Base-by-base conservation (phyloP, 129 eudicot species). In the Gnaphalium uliginosum region DNA sequence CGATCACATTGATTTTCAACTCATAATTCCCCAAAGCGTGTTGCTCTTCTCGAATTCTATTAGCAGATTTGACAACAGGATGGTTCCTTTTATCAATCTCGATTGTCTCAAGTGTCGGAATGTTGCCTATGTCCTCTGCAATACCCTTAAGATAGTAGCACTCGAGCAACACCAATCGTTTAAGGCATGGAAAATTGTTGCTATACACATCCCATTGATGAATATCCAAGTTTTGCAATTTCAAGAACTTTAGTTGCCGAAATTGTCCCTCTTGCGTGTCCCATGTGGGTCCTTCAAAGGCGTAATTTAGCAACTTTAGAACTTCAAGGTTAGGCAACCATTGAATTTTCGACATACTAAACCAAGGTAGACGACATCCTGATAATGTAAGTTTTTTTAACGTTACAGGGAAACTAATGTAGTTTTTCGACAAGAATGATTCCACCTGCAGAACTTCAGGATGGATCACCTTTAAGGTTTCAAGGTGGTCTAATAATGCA, bases 311-410 rank as follows among this genome's bases (percentile, higher is more conserved):
- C 37, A 84, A 8, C 37, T 82, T 77, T 1, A 86, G 85, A 71
- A 69, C 83, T 70, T 86, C 87, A 15, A 89, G 90, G 35, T 86
- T 65, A 6, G 85, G 88, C 37, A 89, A 56, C 19, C 69, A 69
- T 17, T 77, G 85, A n/a, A 89, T 39, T 0, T 54, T 14, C 1
- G 50, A 27, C 85, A 84, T 72, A 18, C 71, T 9, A 4, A 74
- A 73, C 87, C 90, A 88, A 18, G 62, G 65, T 8, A 80, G 37
- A 72, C 19, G 14, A 17, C 79, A 61, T 0, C 51, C 33, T 6
- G 79, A 19, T 22, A 85, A 32, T 5, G 86, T 48, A 6, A 87
- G 78, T 26, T 78, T 71, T 67, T 64, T 85, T 6, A 87, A 27
- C 8, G 78, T 61, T 18, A 41, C 60, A 4, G 89, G 89, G 26